phyloP scores from a whole-genome alignment of 164 flowering plant species.

The Stephania yunnanensis region DNA sequence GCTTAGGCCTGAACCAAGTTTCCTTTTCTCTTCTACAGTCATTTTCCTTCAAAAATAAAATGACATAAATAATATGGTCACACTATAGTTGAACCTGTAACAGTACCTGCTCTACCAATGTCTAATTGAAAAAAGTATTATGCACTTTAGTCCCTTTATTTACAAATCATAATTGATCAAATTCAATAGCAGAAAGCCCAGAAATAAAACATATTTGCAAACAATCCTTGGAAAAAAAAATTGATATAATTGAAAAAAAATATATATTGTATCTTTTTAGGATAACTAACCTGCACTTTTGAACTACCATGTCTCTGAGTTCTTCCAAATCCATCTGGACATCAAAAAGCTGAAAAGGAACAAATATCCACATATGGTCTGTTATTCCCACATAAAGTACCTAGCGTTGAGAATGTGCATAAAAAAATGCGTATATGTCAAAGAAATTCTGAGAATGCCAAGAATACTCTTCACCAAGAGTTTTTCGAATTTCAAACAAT shows the following conservation, averaged over 20 bases:
- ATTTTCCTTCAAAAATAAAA: constrained; percentile 42
- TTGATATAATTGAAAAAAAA: neutral
- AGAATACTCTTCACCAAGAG: neutral
- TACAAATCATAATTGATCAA: neutral
- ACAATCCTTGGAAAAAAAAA: neutral
- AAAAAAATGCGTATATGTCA: neutral
- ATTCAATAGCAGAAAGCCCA: neutral
- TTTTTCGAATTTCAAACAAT: neutral
- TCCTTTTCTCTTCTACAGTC: constrained; percentile 77
- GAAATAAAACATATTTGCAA: neutral
- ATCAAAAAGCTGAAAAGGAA: constrained; percentile 19
- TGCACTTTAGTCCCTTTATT: no score
- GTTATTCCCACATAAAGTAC: neutral
- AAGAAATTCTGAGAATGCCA: neutral
- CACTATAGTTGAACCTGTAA: no score
- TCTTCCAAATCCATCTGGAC: constrained; percentile 65
- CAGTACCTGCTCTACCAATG: no score
- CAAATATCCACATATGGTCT: neutral
- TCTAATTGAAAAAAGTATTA: no score
- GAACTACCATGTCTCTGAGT: constrained; percentile 67
- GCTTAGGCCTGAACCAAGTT: constrained; percentile 55
- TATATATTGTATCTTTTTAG: neutral
- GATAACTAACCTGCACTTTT: constrained; percentile 78
- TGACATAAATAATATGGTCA: neutral
- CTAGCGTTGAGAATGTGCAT: neutral